Conservation (phyloP, 768 basidiomycete genomes). For the Mycena floridula region DNA sequence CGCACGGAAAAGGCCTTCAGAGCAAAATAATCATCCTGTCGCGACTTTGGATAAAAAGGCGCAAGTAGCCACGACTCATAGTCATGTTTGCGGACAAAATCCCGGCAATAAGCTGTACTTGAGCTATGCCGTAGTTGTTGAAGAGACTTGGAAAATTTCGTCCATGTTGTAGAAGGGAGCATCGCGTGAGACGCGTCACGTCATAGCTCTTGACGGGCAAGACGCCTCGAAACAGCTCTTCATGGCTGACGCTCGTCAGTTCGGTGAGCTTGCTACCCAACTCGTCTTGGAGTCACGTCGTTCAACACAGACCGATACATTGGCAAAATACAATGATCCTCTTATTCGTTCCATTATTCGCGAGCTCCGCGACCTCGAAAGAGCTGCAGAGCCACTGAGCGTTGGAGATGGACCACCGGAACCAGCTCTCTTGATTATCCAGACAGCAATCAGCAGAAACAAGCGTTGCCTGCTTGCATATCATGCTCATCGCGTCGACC, state of each 20-base stretch:
- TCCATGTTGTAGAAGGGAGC: not conserved
- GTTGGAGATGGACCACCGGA: conserved; percentile 31
- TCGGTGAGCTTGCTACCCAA: conserved; percentile 82
- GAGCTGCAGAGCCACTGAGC: conserved; percentile 34
- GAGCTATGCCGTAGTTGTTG: conserved; percentile 21
- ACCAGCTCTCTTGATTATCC: conserved; percentile 72
- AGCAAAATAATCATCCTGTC: conserved; percentile 67
- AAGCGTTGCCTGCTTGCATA: conserved; percentile 96
- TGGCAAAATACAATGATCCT: conserved; percentile 88
- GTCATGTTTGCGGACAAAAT: conserved; percentile 72
- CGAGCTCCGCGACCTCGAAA: conserved; percentile 87
- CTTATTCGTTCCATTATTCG: conserved; percentile 82
- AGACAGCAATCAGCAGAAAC: conserved; percentile 86
- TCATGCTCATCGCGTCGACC: conserved; percentile 79
- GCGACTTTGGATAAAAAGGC: conserved; percentile 63
- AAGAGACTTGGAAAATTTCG: not conserved
- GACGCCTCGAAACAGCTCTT: conserved; percentile 2
- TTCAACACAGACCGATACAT: conserved; percentile 74
- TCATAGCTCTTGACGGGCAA: no score
- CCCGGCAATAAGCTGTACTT: conserved; percentile 65
- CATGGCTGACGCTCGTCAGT: conserved; percentile 57
- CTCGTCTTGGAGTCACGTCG: conserved; percentile 84
- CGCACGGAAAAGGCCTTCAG: conserved; percentile 80
- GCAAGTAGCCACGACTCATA: conserved; percentile 73
- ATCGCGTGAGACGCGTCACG: not conserved